Evolutionary conservation across 129 eudicot species (phyloP), one percentile per base, ranked within the genome.

Genomic region (Helichrysum umbraculigerum): DNA sequence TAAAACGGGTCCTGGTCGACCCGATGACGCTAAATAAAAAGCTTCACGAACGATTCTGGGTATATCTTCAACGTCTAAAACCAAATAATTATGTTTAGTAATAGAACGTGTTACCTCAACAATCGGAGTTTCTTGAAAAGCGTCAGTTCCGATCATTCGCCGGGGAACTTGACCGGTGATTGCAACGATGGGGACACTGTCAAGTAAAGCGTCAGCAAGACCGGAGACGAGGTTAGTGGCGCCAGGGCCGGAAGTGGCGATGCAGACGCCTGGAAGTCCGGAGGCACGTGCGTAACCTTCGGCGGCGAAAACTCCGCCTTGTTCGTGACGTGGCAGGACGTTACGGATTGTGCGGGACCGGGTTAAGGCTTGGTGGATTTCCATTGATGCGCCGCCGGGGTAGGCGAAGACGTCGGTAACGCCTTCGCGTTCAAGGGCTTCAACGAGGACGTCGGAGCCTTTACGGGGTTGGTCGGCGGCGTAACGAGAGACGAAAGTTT

Each of bases 151-250:
- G 47, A 91, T 88, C 97, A 91, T 91, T 5, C 90, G 68, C 47
- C 97, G 81, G 2, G 97, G 97, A n/a, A 91, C 97, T 68, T 91
- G 97, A 5, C 97, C 97, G 4, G 96, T 91, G 68, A 91, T 91
- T 6, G 96, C 96, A 0, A 91, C 90, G 10, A 90, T 22, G 2
- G 97, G 97, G 17, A 89, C 70, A 56, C 96, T 89, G 44, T 91
- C 97, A 7, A 91, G 83, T 5, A 89, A 57, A 0, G 97, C 96
- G 22, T 91, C 97, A 33, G 97, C 97, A 6, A 91, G 90, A 1
- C 97, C 97, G 12, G 90, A 85, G 0, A 91, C 97, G 11, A 91
- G 78, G 70, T 91, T 91, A 15, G 97, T 91, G 32, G 97, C 97
- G 2, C 96, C 96, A 41, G 97, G 97, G 1, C 97, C 97, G 19